A percentile compares a stretch with the other conserved stretches of the same genome.
These are phyloP conservation scores for Turritis glabra DNA, from an alignment of 345 rosid genomes.

Conservation along the genomic window DNA sequence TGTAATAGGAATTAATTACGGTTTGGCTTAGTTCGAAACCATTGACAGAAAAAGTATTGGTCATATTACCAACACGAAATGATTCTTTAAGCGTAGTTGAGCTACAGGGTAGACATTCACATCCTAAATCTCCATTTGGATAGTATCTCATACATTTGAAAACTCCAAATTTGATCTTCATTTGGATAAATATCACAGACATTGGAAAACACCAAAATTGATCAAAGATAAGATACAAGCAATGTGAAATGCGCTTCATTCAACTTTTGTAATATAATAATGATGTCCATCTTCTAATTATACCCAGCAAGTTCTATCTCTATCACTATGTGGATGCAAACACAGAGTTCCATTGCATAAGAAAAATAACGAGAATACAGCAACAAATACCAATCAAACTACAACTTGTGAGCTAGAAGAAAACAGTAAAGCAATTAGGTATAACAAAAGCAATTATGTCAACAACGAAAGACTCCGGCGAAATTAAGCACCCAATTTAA, in stretches of 20 bases:
- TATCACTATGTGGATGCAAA: background rate
- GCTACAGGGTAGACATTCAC: background rate
- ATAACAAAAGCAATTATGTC: background rate
- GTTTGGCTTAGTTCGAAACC: slow-evolving; percentile 4
- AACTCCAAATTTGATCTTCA: background rate
- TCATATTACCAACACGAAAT: background rate
- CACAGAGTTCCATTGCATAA: background rate
- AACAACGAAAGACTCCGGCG: background rate
- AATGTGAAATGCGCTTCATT: background rate
- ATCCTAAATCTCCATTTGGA: background rate
- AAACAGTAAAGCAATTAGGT: background rate
- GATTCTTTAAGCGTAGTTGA: background rate
- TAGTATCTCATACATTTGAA: background rate
- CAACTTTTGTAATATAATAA: background rate
- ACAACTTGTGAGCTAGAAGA: background rate
- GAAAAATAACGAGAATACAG: background rate
- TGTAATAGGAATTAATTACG: background rate
- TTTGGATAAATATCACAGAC: background rate
- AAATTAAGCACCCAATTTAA: background rate
- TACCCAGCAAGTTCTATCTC: background rate
- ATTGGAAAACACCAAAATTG: background rate
- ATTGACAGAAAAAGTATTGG: background rate
- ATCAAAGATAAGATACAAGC: background rate
- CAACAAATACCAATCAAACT: background rate
- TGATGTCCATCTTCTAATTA: background rate